Percentiles rank a stretch among this genome's conserved stretches.
Conservation (phyloP, 805 yeast genomes). For the Pichia heedii region DNA sequence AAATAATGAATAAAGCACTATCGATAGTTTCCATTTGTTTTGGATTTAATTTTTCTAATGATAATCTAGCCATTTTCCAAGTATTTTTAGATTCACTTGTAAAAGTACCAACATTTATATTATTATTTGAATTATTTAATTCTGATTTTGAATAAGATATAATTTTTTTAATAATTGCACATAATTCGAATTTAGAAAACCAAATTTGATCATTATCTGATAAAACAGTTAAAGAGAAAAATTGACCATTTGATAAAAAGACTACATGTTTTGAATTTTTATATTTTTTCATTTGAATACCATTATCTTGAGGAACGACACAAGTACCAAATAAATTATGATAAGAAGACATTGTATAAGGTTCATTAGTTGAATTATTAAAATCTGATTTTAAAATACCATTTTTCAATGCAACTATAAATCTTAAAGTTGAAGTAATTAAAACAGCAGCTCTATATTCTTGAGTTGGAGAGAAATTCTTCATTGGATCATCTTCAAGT, state of each 20-base stretch:
- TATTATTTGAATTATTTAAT: slow-evolving; percentile 31
- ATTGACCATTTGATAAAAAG: slow-evolving; percentile 41
- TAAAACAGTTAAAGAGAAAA: slow-evolving; percentile 40
- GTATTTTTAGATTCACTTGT: slow-evolving; percentile 43
- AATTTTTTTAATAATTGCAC: slow-evolving; percentile 34
- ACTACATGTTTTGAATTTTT: slow-evolving; percentile 41
- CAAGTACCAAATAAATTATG: slow-evolving; percentile 62
- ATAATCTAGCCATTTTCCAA: slow-evolving; percentile 40
- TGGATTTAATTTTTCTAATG: slow-evolving; percentile 32
- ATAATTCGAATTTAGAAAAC: slow-evolving; percentile 46
- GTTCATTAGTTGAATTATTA: slow-evolving; percentile 40
- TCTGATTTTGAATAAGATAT: slow-evolving; percentile 31
- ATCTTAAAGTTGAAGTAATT: slow-evolving; percentile 57
- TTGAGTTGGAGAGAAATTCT: slow-evolving; percentile 51
- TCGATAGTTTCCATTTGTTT: slow-evolving; percentile 34
- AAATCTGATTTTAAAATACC: slow-evolving; percentile 48
- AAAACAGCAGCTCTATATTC: slow-evolving; percentile 59
- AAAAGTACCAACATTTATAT: slow-evolving; percentile 39
- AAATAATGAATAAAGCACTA: slow-evolving; percentile 42
- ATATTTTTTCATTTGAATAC: slow-evolving; percentile 31
- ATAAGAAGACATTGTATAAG: slow-evolving; percentile 63
- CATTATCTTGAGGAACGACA: slow-evolving; percentile 38
- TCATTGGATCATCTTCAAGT: slow-evolving; percentile 64
- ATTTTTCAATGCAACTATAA: slow-evolving; percentile 48
- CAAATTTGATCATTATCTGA: slow-evolving; percentile 35